A percentile compares a stretch with the other conserved stretches of the same genome.
phyloP scores from a whole-genome alignment of 257 asterid species.

The Solanum arcanum region DNA sequence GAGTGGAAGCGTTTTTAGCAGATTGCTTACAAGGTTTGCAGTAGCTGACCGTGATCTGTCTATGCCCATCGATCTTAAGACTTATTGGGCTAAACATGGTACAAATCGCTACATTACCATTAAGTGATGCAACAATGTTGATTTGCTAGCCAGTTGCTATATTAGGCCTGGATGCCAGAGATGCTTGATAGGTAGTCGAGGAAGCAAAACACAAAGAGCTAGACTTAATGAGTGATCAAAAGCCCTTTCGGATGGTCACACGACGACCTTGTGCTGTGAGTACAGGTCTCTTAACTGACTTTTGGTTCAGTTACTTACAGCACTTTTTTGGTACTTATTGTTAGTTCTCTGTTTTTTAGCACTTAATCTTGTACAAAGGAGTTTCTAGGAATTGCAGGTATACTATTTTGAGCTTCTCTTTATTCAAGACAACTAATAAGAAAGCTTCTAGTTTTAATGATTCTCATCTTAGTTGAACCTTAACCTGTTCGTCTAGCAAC shows the following conservation, averaged over 20 bases:
- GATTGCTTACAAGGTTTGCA: conserved; percentile 55
- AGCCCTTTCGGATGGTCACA: not conserved
- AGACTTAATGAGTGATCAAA: not conserved
- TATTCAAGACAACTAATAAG: not conserved
- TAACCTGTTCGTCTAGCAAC: not conserved
- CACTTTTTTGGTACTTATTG: not conserved
- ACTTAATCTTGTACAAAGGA: not conserved
- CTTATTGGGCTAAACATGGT: conserved; percentile 83
- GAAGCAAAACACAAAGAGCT: not conserved
- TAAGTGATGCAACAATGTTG: conserved; percentile 20
- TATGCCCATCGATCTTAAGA: conserved; percentile 44
- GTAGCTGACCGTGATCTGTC: conserved; percentile 50
- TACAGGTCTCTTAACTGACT: not conserved
- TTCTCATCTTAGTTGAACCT: not conserved
- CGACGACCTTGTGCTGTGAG: not conserved
- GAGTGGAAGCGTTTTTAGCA: conserved; percentile 62
- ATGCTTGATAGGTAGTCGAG: not conserved
- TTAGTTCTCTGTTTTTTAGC: not conserved
- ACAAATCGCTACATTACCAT: conserved; percentile 68
- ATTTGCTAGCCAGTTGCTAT: not conserved
- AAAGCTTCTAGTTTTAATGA: not conserved
- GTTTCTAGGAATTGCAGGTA: not conserved
- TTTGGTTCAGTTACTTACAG: not conserved
- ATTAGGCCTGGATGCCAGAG: not conserved
- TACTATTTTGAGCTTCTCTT: not conserved